A percentile compares a stretch with the other conserved stretches of the same genome.
phyloP scores from a whole-genome alignment of 352 stramenopile genomes.

The Phytophthora fragariae region DNA sequence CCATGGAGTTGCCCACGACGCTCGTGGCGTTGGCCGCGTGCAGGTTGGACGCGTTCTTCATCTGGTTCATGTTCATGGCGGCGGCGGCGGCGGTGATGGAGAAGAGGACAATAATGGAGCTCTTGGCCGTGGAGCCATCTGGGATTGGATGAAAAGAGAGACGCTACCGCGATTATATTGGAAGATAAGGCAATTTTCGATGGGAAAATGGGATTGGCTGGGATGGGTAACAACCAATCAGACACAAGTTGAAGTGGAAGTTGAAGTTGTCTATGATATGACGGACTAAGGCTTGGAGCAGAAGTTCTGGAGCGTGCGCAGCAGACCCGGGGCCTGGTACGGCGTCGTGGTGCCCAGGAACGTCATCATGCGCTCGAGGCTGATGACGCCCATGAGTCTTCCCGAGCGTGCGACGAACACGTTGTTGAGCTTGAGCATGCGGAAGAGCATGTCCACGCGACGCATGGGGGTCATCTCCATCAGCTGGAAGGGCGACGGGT shows the following conservation, averaged over 20 bases:
- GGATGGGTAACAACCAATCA: neutral
- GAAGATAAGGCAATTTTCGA: neutral
- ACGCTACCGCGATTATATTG: neutral
- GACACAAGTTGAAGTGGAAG: constrained; percentile 19
- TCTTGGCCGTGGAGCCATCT: neutral
- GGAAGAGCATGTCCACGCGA: constrained; percentile 86
- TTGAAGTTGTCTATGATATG: neutral
- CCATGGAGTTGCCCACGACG: constrained; percentile 80
- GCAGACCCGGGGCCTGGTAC: constrained; percentile 63
- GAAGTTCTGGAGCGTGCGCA: constrained; percentile 54
- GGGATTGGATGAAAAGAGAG: neutral
- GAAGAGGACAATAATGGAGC: constrained; percentile 19
- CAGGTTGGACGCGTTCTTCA: constrained; percentile 73
- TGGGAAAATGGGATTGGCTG: neutral
- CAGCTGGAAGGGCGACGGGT: constrained; percentile 82
- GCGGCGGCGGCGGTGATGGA: neutral
- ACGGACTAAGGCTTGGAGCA: constrained; percentile 19
- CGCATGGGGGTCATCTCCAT: constrained; percentile 89
- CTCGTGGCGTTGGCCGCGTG: constrained; percentile 85
- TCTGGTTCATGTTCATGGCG: constrained; percentile 45
- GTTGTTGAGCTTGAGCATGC: constrained; percentile 92
- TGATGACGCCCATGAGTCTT: constrained; percentile 81
- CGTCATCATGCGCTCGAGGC: constrained; percentile 78
- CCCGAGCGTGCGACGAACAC: constrained; percentile 87
- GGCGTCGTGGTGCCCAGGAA: constrained; percentile 78